phyloP scores from a whole-genome alignment of 257 asterid genomes.

The Solanum corneliomulleri region DNA sequence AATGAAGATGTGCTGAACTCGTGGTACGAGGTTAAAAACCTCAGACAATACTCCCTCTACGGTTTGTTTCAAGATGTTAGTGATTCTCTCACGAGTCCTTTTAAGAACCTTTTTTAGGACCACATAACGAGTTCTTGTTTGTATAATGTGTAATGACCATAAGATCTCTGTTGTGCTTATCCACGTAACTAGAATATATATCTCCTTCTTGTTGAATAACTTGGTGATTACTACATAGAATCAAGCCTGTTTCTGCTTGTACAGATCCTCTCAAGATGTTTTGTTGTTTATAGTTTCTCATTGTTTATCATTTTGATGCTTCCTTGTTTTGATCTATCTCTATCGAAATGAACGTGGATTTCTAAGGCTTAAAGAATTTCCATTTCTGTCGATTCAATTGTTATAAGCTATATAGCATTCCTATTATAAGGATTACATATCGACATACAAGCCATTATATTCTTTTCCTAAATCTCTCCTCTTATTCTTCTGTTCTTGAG shows the following conservation, averaged over 20 bases:
- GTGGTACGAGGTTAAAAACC: slow-evolving; percentile 87
- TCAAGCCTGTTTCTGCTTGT: not conserved
- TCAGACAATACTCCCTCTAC: slow-evolving; percentile 66
- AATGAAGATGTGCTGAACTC: slow-evolving; percentile 61
- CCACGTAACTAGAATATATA: not conserved
- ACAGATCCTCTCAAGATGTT: not conserved
- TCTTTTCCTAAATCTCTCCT: too few relatives aligned
- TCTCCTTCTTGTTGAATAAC: not conserved
- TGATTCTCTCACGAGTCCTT: slow-evolving; percentile 38
- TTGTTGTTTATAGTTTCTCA: not conserved
- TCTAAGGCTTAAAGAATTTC: not conserved
- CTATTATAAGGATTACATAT: not conserved
- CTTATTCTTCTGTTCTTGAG: too few relatives aligned
- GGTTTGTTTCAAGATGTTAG: slow-evolving; percentile 45
- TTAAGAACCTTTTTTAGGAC: slow-evolving; percentile 41
- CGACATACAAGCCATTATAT: too few relatives aligned
- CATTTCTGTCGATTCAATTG: not conserved
- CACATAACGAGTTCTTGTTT: not conserved
- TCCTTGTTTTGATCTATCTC: not conserved
- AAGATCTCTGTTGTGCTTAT: not conserved
- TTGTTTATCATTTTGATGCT: not conserved
- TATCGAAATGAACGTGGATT: not conserved
- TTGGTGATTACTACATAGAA: not conserved
- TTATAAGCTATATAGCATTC: not conserved
- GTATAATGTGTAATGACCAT: not conserved